These are phyloP conservation scores for Paraurostyla sp. DNA, from an alignment of 73 alveolate species.

Conservation along the genomic window DNA sequence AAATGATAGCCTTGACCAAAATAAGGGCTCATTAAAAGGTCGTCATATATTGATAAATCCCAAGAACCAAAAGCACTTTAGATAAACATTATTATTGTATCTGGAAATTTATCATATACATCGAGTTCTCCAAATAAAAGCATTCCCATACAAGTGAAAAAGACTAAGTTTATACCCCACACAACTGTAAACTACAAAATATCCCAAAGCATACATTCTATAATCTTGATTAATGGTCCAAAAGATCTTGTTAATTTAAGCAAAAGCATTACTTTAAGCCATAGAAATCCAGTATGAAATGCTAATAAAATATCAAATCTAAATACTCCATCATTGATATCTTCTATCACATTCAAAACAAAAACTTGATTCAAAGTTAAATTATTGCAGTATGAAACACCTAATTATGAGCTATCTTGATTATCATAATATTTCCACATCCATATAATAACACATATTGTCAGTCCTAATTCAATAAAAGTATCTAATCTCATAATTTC, in stretches of 20 bases:
- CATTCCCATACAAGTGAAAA: conserved; percentile 37
- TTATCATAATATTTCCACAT: neutral
- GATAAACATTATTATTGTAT: conserved; percentile 1
- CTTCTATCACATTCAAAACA: conserved; percentile 4
- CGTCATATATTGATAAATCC: conserved; percentile 32
- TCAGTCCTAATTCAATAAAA: neutral
- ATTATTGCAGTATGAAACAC: neutral
- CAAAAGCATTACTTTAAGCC: conserved; percentile 9
- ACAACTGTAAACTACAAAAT: neutral
- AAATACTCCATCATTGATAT: neutral
- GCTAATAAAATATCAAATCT: conserved; percentile 33
- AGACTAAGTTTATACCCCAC: neutral
- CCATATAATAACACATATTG: conserved; percentile 19
- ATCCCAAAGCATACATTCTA: neutral
- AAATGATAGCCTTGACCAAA: conserved; percentile 12
- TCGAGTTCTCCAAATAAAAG: conserved; percentile 26
- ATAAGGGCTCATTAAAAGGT: neutral
- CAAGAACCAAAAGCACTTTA: conserved; percentile 8
- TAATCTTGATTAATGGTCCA: conserved; percentile 39
- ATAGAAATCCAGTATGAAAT: neutral
- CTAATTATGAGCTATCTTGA: neutral
- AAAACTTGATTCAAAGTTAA: neutral
- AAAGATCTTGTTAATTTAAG: neutral
- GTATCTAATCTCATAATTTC: neutral
- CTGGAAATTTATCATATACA: neutral